Conservation (phyloP, 2,329 filamentous ascomycete genomes). For the Alternaria brassicicola region DNA sequence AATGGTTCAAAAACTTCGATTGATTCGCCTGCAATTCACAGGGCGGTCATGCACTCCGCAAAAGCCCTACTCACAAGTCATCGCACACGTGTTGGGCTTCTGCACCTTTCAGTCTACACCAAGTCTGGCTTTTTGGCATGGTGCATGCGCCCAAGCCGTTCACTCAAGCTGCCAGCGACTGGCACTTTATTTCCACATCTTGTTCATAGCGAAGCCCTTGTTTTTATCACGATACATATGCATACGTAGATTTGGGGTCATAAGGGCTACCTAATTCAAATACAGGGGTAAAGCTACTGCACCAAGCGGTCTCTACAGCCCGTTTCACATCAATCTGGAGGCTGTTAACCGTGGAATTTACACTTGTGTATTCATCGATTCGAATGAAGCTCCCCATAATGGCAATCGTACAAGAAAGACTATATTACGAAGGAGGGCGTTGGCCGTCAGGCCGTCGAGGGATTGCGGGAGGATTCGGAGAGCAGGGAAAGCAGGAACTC, state of each 20-base stretch:
- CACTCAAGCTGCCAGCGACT: slow-evolving; percentile 11
- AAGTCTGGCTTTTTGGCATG: not conserved
- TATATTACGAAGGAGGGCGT: not conserved
- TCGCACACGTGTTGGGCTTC: not conserved
- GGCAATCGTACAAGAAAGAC: not conserved
- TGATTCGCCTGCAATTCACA: not conserved
- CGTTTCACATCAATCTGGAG: not conserved
- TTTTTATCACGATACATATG: not conserved
- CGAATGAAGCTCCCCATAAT: no score
- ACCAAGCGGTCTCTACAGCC: not conserved
- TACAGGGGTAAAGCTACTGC: not conserved
- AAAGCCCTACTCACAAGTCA: not conserved
- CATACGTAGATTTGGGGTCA: not conserved
- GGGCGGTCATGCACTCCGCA: not conserved
- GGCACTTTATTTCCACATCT: slow-evolving; percentile 1
- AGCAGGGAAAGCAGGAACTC: slow-evolving; percentile 12
- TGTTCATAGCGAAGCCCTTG: not conserved
- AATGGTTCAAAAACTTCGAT: not conserved
- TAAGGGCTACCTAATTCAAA: not conserved
- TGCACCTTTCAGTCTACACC: not conserved
- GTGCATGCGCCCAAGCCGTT: slow-evolving; percentile 5
- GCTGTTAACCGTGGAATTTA: not conserved
- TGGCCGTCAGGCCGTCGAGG: slow-evolving; percentile 3
- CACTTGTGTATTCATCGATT: not conserved
- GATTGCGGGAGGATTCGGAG: slow-evolving; percentile 19